Evolutionary conservation across 2,329 filamentous ascomycete species (phyloP), one percentile per base, ranked within the genome.

Genomic region (Clarireedia hainanense): DNA sequence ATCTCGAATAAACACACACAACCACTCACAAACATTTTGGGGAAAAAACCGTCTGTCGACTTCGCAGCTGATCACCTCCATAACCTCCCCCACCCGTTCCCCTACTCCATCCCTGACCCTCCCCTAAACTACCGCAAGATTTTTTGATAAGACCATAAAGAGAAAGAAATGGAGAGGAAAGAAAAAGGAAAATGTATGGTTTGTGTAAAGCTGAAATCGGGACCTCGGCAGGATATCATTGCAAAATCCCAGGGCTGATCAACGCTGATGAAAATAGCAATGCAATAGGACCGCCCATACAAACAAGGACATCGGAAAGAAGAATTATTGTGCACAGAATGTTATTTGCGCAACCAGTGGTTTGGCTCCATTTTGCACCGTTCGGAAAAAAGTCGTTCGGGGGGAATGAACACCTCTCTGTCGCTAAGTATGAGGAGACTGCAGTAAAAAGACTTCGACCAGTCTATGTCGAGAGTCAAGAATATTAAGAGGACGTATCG

Each of bases 401-500:
- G 27, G 27, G 64, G 67, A 70, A 66, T 64, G 61, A 63, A 62
- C 52, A 61, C 52, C 61, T 65, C 59, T 61, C 30, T 34, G 64
- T 64, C 60, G 62, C 59, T 67, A 68, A 68, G 67, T 66, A 66
- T 68, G 69, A 70, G 65, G 64, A 69, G 64, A 66, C 63, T 69
- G 68, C 76, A 73, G 70, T 76, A 47, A 47, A 52, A 34, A 34
- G 71, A 75, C 72, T 73, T 77, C 74, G 72, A 76, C 70, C 71
- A 73, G 69, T 69, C 67, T 69, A 73, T 72, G 71, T 70, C 71
- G 66, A 68, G 67, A 51, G 69, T 64, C 68, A 62, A 63, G 65
- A 70, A 69, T 27, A 74, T 75, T 72, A 72, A 71, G 60, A 69
- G 67, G 68, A 68, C 67, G 67, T 68, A 70, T 67, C 67, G 67